Percentiles rank a stretch among this genome's conserved stretches.
Conservation (phyloP, 2,329 filamentous ascomycete genomes). For the Domatiomyces catenatus region DNA sequence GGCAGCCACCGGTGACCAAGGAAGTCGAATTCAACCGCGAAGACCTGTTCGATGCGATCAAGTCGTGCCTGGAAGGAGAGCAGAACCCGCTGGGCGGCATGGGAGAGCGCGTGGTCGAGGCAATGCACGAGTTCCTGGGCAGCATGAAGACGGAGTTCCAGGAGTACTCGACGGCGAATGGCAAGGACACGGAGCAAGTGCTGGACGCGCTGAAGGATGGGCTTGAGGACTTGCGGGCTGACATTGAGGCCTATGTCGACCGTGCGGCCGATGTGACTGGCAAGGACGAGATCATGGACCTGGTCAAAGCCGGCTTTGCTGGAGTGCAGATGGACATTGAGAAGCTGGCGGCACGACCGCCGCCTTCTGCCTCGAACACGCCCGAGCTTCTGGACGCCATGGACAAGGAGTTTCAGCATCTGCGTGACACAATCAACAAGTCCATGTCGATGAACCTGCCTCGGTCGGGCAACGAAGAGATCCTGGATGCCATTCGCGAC, state of each 20-base stretch:
- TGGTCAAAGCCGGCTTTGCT: slow-evolving; percentile 47
- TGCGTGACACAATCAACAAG: slow-evolving; percentile 62
- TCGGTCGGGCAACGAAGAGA: slow-evolving; percentile 43
- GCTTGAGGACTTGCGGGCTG: slow-evolving; percentile 59
- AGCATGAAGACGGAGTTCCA: slow-evolving; percentile 53
- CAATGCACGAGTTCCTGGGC: slow-evolving; percentile 43
- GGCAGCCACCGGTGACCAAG: slow-evolving; percentile 30
- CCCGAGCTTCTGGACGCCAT: slow-evolving; percentile 56
- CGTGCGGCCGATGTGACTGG: slow-evolving; percentile 51
- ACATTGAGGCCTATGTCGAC: slow-evolving; percentile 71
- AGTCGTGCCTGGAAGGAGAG: slow-evolving; percentile 39
- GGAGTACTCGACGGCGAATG: slow-evolving; percentile 63
- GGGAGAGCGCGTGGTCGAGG: slow-evolving; percentile 44
- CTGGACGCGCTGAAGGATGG: slow-evolving; percentile 79
- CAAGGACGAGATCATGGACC: slow-evolving; percentile 66
- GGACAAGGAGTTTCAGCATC: slow-evolving; percentile 65
- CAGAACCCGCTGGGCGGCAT: slow-evolving; percentile 37
- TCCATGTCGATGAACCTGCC: slow-evolving; percentile 46
- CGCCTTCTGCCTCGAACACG: slow-evolving; percentile 37
- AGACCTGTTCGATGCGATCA: slow-evolving; percentile 44
- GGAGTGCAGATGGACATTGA: slow-evolving; percentile 45
- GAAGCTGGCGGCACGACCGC: slow-evolving; percentile 31
- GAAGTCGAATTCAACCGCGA: slow-evolving; percentile 45
- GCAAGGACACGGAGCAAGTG: slow-evolving; percentile 72
- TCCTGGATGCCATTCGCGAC: slow-evolving; percentile 40